Evolutionary conservation across 371 early-diverging fungal genomes (phyloP).

Genomic region (Rhizopus microsporus): DNA sequence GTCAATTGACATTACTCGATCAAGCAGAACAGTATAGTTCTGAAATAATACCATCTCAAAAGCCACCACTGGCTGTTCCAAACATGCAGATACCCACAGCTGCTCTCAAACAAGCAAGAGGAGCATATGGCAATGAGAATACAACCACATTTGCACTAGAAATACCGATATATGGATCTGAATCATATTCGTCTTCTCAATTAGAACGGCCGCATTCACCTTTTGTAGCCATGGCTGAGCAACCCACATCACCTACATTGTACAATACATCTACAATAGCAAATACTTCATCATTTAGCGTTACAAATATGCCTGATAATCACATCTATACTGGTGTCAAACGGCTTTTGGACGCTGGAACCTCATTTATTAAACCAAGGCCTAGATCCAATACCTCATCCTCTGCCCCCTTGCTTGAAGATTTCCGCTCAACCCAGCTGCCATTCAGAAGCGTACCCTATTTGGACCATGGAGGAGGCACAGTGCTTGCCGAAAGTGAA

Average conservation of each 20-base stretch:
- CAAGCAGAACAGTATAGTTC: conserved; percentile 9
- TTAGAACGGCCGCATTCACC: conserved; percentile 10
- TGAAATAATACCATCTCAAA: conserved; percentile 46
- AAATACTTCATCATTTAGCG: conserved; percentile 1
- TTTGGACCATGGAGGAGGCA: conserved; percentile 47
- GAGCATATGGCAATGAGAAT: conserved; percentile 42
- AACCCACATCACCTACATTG: conserved; percentile 9
- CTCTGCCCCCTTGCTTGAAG: conserved; percentile 32
- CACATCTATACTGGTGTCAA: conserved; percentile 22
- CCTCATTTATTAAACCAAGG: conserved; percentile 36
- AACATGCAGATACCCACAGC: conserved; percentile 51
- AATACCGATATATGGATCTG: conserved; percentile 26
- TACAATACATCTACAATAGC: neutral
- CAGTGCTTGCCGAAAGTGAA: conserved; percentile 38
- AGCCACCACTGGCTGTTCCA: conserved; percentile 43
- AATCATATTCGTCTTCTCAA: conserved; percentile 19
- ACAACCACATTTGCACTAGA: conserved; percentile 46
- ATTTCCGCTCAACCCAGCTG: conserved; percentile 12
- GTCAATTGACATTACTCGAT: neutral
- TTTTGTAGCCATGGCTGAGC: neutral
- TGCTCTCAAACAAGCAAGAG: conserved; percentile 35
- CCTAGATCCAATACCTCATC: conserved; percentile 44
- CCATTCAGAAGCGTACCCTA: conserved; percentile 18
- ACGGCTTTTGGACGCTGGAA: conserved; percentile 42
- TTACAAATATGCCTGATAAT: neutral